A percentile compares a stretch with the other conserved stretches of the same genome.
Conservation (phyloP, 257 asterid species). For the Anisodus acutangulus region DNA sequence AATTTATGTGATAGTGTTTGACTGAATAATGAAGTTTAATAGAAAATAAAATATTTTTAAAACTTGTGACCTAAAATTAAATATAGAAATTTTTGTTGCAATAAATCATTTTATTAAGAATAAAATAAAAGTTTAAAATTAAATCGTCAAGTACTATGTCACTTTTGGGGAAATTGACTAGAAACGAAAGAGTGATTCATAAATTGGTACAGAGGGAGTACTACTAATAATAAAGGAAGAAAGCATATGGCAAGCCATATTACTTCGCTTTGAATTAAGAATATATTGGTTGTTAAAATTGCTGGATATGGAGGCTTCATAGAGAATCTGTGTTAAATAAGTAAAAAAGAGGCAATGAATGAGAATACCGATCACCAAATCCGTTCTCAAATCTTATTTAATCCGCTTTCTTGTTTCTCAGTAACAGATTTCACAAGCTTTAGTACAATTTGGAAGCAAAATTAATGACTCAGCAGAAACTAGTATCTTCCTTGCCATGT, state of each 20-base stretch:
- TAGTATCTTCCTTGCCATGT: slow-evolving; percentile 2
- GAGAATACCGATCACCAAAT: not conserved
- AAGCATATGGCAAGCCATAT: not conserved
- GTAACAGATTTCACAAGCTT: not conserved
- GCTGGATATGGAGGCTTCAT: not conserved
- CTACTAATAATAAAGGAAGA: not conserved
- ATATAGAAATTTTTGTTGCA: too few species aligned
- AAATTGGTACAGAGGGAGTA: too few species aligned
- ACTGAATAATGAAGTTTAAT: too few species aligned
- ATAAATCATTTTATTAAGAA: too few species aligned
- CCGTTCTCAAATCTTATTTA: not conserved
- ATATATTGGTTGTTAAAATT: not conserved
- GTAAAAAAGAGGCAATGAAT: not conserved
- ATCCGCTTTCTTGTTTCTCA: not conserved
- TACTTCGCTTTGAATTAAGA: not conserved
- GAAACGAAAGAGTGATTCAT: too few species aligned
- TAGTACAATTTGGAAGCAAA: not conserved
- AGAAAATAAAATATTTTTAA: too few species aligned
- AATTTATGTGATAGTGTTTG: too few species aligned
- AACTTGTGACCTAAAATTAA: too few species aligned
- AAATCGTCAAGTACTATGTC: too few species aligned
- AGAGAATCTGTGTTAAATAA: not conserved
- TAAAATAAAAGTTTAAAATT: too few species aligned
- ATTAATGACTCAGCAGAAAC: not conserved
- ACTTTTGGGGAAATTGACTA: too few species aligned